Evolutionary conservation across 169 alveolate genomes (phyloP), one percentile per base, ranked within the genome.

Genomic region (Eimeria falciformis): DNA sequence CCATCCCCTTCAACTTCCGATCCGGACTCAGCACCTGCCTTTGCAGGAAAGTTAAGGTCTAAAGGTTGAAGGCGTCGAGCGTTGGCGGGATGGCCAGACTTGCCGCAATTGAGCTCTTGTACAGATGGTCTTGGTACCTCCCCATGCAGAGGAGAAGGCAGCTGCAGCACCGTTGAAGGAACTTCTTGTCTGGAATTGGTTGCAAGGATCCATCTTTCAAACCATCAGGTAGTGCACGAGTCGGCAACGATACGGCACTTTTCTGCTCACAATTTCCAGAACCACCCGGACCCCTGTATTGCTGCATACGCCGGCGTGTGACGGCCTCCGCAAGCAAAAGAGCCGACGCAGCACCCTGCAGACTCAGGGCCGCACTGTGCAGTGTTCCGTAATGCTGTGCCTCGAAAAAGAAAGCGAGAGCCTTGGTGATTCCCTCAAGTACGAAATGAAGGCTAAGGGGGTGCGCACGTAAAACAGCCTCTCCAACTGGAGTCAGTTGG

Each of bases 101-200:
- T 46, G 55, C 89, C 5, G 89, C 89, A 50, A 81, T 53, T 55
- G 89, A 75, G 46, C 77, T 81, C 45, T 55, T 81, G 89, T 81
- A 81, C 11, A 81, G 71, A 43, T 81, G 47, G 18, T 55, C 89
- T 25, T 81, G 89, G 69, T 81, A 81, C 55, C 89, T 81, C 40
- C 89, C 89, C 89, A 81, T 81, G 77, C 89, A 81, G 55, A 53
- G 56, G 27, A 81, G 75, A 18, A 81, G 73, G 77, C 89, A 81
- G 43, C 73, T 81, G 77, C 89, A 81, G 77, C 89, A 81, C 53
- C 47, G 75, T 53, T 81, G 89, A 14, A 81, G 33, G 75, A 55
- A 55, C 53, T 53, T 55, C 43, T 81, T 81, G 18, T 81, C 89
- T 33, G 71, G 89, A 5, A 81, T 71, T 55, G 89, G 89, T 65